A percentile compares a stretch with the other conserved stretches of the same genome.
Conservation (phyloP, 2,329 filamentous ascomycete species). For the Colletotrichum tabaci region DNA sequence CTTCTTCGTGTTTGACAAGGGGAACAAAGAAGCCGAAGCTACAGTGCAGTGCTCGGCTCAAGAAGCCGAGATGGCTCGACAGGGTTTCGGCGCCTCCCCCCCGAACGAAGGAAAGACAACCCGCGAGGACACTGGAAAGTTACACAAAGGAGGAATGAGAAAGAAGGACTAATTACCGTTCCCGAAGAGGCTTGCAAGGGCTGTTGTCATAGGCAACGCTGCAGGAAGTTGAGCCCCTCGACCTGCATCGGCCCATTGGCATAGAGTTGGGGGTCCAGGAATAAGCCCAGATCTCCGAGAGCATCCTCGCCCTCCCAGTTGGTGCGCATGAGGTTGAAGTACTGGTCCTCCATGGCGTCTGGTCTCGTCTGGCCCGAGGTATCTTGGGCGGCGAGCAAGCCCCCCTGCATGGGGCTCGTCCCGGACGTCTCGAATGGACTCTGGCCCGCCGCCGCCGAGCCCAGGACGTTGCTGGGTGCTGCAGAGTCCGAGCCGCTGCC, state of each 20-base stretch:
- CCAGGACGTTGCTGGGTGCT: background rate
- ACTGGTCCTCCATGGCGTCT: constrained; percentile 53
- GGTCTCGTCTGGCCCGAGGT: constrained; percentile 38
- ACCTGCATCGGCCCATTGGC: constrained; percentile 48
- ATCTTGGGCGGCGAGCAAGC: constrained; percentile 1
- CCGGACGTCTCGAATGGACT: constrained; percentile 22
- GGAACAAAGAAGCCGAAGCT: constrained; percentile 2
- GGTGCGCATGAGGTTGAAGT: constrained; percentile 52
- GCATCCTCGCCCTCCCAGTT: constrained; percentile 55
- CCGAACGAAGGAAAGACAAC: background rate
- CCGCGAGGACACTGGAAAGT: background rate
- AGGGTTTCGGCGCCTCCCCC: background rate
- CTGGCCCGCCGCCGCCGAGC: background rate
- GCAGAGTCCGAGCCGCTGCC: constrained; percentile 36
- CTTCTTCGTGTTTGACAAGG: background rate
- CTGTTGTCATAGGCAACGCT: constrained; percentile 45
- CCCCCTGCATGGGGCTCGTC: background rate
- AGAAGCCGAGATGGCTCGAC: constrained; percentile 16
- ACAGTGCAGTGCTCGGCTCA: constrained; percentile 9
- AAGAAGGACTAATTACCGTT: background rate
- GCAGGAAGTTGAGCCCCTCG: constrained; percentile 50
- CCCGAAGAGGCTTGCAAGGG: too few species aligned
- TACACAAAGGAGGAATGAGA: background rate
- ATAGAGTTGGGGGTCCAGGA: constrained; percentile 49
- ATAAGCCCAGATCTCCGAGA: constrained; percentile 52